These are phyloP conservation scores for Monoraphidium neglectum DNA, from an alignment of 139 green algal species.

Conservation along the genomic window DNA sequence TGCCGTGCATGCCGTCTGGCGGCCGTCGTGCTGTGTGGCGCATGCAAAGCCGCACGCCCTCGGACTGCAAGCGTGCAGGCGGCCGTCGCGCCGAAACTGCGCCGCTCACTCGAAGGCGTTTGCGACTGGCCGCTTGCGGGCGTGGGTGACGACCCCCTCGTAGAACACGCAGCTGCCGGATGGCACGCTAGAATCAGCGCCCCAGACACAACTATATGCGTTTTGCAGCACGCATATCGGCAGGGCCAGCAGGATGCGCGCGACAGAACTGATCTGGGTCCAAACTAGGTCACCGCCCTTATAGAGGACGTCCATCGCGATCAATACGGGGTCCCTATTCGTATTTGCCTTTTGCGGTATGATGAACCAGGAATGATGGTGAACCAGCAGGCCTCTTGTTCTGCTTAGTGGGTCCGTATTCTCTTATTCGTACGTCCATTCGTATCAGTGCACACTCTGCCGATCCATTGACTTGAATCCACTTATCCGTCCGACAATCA, in stretches of 20 bases:
- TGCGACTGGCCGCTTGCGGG: conserved; percentile 49
- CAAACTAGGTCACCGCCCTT: conserved; percentile 20
- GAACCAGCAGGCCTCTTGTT: too few species aligned
- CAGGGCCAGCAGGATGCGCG: not conserved
- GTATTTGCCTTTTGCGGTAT: too few species aligned
- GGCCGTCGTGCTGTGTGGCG: not conserved
- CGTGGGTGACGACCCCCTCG: conserved; percentile 74
- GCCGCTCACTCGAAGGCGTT: conserved; percentile 57
- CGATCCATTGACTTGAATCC: too few species aligned
- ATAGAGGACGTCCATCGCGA: conserved; percentile 17
- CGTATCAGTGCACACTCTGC: too few species aligned
- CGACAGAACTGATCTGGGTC: conserved; percentile 1
- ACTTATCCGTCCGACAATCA: too few species aligned
- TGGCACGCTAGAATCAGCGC: not conserved
- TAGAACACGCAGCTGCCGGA: conserved; percentile 36
- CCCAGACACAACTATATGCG: too few species aligned
- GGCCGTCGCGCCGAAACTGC: not conserved
- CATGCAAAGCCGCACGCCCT: not conserved
- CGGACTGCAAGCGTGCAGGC: not conserved
- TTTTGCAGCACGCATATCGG: not conserved
- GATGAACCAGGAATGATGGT: too few species aligned
- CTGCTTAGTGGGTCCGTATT: too few species aligned
- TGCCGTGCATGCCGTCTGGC: not conserved
- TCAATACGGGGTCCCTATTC: too few species aligned
- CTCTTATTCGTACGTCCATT: too few species aligned